These are phyloP conservation scores for Orbilia oligospora DNA, from an alignment of 2,329 filamentous ascomycete species.

Conservation along the genomic window DNA sequence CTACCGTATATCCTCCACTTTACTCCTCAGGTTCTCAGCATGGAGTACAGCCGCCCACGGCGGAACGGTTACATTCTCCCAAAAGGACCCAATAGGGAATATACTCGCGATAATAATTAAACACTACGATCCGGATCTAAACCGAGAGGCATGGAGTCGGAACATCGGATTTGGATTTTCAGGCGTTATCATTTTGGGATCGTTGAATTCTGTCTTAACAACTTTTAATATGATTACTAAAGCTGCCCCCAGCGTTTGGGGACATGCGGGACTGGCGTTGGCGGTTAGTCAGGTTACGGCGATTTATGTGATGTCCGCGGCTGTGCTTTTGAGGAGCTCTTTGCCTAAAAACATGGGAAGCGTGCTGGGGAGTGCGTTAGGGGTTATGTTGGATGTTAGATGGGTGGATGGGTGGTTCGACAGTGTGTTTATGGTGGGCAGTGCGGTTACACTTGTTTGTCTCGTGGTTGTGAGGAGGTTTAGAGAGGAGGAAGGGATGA, in stretches of 20 bases:
- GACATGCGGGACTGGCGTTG: conserved; percentile 76
- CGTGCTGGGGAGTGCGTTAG: conserved; percentile 82
- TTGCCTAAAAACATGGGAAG: conserved; percentile 82
- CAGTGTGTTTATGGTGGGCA: conserved; percentile 78
- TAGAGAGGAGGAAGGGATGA: conserved; percentile 39
- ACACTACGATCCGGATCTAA: conserved; percentile 86
- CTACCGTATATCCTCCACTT: conserved; percentile 81
- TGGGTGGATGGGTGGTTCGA: conserved; percentile 90
- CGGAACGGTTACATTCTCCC: conserved; percentile 62
- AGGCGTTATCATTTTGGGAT: conserved; percentile 84
- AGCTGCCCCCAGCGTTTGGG: conserved; percentile 74
- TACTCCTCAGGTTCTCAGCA: conserved; percentile 64
- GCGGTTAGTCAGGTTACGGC: conserved; percentile 84
- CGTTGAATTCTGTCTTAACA: conserved; percentile 85
- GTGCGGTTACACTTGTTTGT: conserved; percentile 47
- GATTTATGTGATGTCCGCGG: conserved; percentile 86
- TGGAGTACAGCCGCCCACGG: conserved; percentile 63
- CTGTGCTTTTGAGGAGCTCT: conserved; percentile 82
- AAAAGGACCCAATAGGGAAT: conserved; percentile 83
- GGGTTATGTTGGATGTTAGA: conserved; percentile 79
- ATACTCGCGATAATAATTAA: conserved; percentile 83
- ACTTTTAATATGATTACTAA: conserved; percentile 85
- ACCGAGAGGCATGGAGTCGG: conserved; percentile 85
- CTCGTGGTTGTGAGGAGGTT: conserved; percentile 43
- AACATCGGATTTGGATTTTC: conserved; percentile 87